Conservation (phyloP, 1,284 basidiomycete species). For the Microbotryomycetes sp. region DNA sequence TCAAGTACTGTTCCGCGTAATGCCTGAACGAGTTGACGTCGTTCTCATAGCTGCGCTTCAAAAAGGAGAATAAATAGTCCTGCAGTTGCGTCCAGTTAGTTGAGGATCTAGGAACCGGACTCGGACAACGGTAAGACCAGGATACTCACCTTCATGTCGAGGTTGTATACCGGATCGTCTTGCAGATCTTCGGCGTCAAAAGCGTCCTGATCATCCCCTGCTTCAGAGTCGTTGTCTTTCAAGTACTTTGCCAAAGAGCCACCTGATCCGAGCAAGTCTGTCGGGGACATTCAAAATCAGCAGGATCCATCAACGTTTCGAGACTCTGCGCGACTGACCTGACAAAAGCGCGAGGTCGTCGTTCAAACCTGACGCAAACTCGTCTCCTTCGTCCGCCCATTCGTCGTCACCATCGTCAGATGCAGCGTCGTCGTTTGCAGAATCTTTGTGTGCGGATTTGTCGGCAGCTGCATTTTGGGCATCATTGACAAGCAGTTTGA, state of each 20-base stretch:
- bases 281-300: slow-evolving; percentile 46
- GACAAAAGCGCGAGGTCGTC: slow-evolving; percentile 31
- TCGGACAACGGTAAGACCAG: not conserved
- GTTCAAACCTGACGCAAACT: slow-evolving; percentile 43
- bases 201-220: slow-evolving; percentile 62
- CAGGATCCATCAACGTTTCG: not conserved
- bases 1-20: slow-evolving; percentile 24
- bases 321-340: not conserved
- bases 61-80: slow-evolving; percentile 61
- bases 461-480: slow-evolving; percentile 55
- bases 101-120: slow-evolving; percentile 4
- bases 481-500: slow-evolving; percentile 82
- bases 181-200: slow-evolving; percentile 64
- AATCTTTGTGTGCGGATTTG: slow-evolving; percentile 57
- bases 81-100: slow-evolving; percentile 39
- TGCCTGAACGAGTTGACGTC: slow-evolving; percentile 49
- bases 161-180: slow-evolving; percentile 75
- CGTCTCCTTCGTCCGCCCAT: slow-evolving; percentile 71
- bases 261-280: slow-evolving; percentile 50
- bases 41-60: slow-evolving; percentile 60
- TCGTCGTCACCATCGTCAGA: slow-evolving; percentile 77
- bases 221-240: slow-evolving; percentile 59
- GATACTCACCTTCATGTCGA: slow-evolving; percentile 71
- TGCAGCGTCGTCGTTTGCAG: slow-evolving; percentile 49
- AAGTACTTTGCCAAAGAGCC: slow-evolving; percentile 53